Base-by-base conservation (phyloP, 805 yeast genomes). In the Middelhovenomyces tepae region DNA sequence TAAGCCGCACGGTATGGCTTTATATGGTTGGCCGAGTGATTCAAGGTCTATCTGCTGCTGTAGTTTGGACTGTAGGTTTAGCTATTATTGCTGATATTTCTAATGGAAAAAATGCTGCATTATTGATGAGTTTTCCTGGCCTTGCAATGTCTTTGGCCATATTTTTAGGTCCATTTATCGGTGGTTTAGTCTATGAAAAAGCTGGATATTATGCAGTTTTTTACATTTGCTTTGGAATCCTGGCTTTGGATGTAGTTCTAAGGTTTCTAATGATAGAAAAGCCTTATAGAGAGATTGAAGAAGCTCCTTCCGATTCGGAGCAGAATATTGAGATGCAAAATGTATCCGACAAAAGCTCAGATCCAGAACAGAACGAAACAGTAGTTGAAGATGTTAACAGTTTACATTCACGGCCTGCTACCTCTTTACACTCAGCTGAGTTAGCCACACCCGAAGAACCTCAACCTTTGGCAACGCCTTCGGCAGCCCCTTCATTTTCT, bases 51-150 rank as follows among this genome's bases (percentile, higher is more conserved):
- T 47, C 60, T 11, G 58, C 46, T 10, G 54, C 51, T 7, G 39
- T 52, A 4, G 58, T 55, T 14, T 56, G 62, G 62, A 45, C 53
- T 2, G 57, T 51, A 6, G 62, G 62, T 3, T 35, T 57, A 27
- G 57, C 62, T 4, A 44, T 56, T 17, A 25, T 56, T 8, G 42
- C 50, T 8, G 57, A 56, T 32, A 45, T 51, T 2, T 53, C 51
- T 7, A 40, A 47, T 6, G 45, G 48, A 7, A 50, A 48, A 10
- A 37, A 47, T 10, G 32, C 56, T 8, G 62, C 56, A 15, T 39
- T 46, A 14, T 34, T 41, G 15, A 40, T 56, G 50, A 50, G 57
- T 14, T 40, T 46, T 31, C 55, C 56, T 3, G 50, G 51, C n/a
- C 35, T 47, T 15, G 54, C 48, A 4, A 37, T 51, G 38, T 41